Percentiles rank a stretch among this genome's conserved stretches.
Evolutionary conservation across 176 grass and related monocot species (phyloP).

Genomic region (Avena insularis): DNA sequence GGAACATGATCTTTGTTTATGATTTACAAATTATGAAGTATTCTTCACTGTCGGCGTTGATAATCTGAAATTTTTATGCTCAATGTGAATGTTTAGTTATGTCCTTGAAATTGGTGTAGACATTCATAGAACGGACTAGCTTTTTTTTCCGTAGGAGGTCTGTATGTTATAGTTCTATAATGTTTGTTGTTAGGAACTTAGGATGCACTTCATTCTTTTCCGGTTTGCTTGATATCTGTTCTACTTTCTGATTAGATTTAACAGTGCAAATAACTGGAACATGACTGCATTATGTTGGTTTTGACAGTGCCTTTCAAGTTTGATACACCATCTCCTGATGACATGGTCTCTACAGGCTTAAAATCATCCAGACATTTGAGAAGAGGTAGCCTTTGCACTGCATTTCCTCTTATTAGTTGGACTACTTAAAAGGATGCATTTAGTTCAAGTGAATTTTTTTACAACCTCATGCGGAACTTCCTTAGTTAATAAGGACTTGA

Average conservation of each 20-base stretch:
- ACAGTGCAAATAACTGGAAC: conserved; percentile 33
- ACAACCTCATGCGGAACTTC: background rate
- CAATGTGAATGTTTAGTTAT: background rate
- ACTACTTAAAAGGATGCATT: conserved; percentile 15
- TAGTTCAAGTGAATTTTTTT: background rate
- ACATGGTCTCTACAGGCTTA: conserved; percentile 72
- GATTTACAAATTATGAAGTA: conserved; percentile 10
- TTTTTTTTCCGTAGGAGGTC: background rate
- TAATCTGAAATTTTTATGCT: background rate
- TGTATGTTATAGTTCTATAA: background rate
- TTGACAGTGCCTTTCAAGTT: conserved; percentile 90
- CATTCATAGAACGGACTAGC: background rate
- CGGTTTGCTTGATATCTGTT: background rate
- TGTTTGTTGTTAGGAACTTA: background rate
- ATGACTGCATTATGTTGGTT: conserved; percentile 47
- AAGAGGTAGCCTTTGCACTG: conserved; percentile 56
- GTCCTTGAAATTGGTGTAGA: conserved; percentile 15
- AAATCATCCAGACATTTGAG: conserved; percentile 56
- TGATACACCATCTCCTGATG: conserved; percentile 86
- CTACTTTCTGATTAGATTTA: background rate
- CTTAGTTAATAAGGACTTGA: background rate
- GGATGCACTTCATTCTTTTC: background rate
- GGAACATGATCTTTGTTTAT: background rate
- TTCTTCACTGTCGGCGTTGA: background rate
- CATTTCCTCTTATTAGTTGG: background rate